These are phyloP conservation scores for Corymbia citriodora DNA, from an alignment of 441 rosid genomes.

Conservation along the genomic window DNA sequence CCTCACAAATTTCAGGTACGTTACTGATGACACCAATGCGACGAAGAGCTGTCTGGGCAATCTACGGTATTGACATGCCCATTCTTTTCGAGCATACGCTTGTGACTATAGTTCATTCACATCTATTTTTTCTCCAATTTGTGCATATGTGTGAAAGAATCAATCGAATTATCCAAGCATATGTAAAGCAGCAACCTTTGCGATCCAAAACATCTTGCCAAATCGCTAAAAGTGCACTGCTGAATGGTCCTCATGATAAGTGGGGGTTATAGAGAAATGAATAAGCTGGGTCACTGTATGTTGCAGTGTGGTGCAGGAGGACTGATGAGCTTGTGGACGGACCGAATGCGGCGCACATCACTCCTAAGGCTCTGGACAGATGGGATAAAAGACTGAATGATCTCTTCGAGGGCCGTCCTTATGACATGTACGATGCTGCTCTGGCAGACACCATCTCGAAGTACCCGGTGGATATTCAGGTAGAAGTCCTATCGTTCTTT, in stretches of 20 bases:
- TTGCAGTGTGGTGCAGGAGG: conserved; percentile 94
- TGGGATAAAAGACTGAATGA: conserved; percentile 87
- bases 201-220: not conserved
- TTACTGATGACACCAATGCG: conserved; percentile 73
- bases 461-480: conserved; percentile 90
- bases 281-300: not conserved
- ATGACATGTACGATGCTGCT: conserved; percentile 88
- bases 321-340: conserved; percentile 93
- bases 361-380: conserved; percentile 78
- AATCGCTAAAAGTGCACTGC: not conserved
- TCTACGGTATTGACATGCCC: conserved; percentile 40
- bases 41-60: conserved; percentile 80
- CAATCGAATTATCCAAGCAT: not conserved
- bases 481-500: conserved; percentile 1
- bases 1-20: conserved; percentile 41
- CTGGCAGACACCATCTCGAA: conserved; percentile 67
- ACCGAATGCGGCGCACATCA: conserved; percentile 81
- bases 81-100: not conserved
- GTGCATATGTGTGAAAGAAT: not conserved
- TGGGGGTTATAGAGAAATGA: not conserved
- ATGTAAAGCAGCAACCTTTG: not conserved
- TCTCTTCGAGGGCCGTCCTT: conserved; percentile 73
- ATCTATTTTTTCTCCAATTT: not conserved
- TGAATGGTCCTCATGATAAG: not conserved
- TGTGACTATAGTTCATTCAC: not conserved